Conservation (phyloP, 805 yeast genomes). For the Yarrowia sp. region DNA sequence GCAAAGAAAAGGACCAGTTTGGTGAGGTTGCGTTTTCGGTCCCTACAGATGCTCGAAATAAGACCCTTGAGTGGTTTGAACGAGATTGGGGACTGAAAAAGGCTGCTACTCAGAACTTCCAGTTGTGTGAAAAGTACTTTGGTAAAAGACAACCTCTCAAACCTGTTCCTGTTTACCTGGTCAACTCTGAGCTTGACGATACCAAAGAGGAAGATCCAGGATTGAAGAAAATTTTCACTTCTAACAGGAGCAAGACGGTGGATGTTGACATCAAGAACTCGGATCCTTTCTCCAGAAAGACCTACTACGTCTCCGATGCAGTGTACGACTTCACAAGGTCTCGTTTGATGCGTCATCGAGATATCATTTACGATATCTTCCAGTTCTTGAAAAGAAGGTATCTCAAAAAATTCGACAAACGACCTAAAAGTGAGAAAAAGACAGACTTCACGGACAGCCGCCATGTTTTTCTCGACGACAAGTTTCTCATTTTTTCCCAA, state of each 20-base stretch:
- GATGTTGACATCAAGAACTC: not conserved
- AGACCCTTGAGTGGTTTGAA: not conserved
- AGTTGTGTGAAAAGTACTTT: not conserved
- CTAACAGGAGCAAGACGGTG: not conserved
- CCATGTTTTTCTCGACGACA: not conserved
- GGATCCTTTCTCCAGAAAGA: not conserved
- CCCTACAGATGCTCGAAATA: not conserved
- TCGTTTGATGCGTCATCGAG: not conserved
- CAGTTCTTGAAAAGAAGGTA: no score
- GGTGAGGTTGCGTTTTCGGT: not conserved
- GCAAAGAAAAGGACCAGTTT: not conserved
- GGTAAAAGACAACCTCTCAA: not conserved
- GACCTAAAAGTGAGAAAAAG: not conserved
- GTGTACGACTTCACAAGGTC: not conserved
- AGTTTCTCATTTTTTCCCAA: not conserved
- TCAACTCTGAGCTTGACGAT: not conserved
- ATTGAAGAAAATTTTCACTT: not conserved
- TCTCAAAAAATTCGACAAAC: no score
- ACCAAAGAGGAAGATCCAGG: not conserved
- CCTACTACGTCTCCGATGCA: not conserved
- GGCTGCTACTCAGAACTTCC: not conserved
- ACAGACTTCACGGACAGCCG: no score
- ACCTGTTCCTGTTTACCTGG: conserved; percentile 2
- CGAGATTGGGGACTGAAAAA: not conserved
- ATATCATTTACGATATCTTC: not conserved